A percentile compares a stretch with the other conserved stretches of the same genome.
phyloP scores from a whole-genome alignment of 768 basidiomycete genomes.

The Porpolomopsis calyptriformis region DNA sequence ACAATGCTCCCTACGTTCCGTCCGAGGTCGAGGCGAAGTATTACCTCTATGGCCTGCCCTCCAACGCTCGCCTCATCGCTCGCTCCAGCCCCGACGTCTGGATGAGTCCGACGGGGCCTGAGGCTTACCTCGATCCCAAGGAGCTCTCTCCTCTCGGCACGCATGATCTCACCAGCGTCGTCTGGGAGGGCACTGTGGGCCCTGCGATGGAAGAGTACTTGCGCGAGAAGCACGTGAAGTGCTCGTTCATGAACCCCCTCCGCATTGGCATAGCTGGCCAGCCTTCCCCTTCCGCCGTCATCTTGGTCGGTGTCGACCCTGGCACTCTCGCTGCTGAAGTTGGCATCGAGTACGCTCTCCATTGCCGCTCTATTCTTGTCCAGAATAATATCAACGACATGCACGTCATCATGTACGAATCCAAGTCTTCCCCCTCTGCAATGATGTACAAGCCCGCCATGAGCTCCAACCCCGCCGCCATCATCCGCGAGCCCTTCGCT shows the following conservation, averaged over 20 bases:
- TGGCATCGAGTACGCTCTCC: neutral
- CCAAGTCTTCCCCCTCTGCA: neutral
- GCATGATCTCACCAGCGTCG: slow-evolving; percentile 13
- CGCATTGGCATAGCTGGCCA: slow-evolving; percentile 18
- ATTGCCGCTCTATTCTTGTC: neutral
- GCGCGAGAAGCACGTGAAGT: slow-evolving; percentile 13
- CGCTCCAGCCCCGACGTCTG: slow-evolving; percentile 17
- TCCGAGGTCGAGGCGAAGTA: slow-evolving; percentile 18
- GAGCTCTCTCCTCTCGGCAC: slow-evolving; percentile 15
- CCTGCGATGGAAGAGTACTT: slow-evolving; percentile 7
- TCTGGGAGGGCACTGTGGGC: slow-evolving; percentile 16
- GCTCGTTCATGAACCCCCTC: slow-evolving; percentile 20
- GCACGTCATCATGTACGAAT: neutral
- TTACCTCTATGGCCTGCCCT: slow-evolving; percentile 22
- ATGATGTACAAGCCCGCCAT: neutral
- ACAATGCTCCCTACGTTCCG: no score
- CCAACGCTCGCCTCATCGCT: slow-evolving; percentile 19
- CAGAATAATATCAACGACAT: neutral
- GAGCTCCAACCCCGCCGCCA: neutral
- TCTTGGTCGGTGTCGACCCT: neutral
- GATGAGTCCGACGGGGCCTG: slow-evolving; percentile 15
- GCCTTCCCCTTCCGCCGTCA: slow-evolving; percentile 7
- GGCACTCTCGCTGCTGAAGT: neutral
- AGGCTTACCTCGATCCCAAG: slow-evolving; percentile 18
- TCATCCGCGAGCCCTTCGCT: neutral